These are phyloP conservation scores for Botrytis fragariae DNA, from an alignment of 2,329 filamentous ascomycete species.

Conservation along the genomic window DNA sequence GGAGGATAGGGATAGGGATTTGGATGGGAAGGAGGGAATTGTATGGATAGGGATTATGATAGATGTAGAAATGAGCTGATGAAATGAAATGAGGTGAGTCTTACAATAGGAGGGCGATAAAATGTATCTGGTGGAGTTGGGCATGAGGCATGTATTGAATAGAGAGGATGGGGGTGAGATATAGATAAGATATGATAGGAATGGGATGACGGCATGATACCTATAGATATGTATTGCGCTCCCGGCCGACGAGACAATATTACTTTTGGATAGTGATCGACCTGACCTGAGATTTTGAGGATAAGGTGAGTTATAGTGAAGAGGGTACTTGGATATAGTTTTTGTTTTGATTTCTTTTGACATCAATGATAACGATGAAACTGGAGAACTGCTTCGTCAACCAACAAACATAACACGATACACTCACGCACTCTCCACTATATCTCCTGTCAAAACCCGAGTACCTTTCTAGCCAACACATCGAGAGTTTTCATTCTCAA, in stretches of 20 bases:
- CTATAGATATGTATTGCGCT: neutral
- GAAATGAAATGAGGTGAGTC: neutral
- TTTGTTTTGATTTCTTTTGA: neutral
- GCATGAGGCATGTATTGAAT: neutral
- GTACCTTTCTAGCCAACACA: neutral
- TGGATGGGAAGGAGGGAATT: neutral
- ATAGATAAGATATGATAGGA: neutral
- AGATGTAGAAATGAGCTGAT: neutral
- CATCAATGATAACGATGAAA: neutral
- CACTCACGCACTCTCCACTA: neutral
- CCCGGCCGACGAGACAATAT: neutral
- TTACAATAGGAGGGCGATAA: neutral
- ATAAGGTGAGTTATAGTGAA: no score
- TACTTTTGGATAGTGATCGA: neutral
- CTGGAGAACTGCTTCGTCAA: neutral
- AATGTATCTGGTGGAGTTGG: neutral
- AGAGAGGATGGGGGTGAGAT: neutral
- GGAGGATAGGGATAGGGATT: neutral
- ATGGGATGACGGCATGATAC: neutral
- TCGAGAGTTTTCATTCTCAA: no score
- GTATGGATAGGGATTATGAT: neutral
- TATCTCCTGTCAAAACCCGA: neutral
- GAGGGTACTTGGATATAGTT: neutral
- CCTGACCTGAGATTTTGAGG: neutral
- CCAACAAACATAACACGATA: neutral